Evolutionary conservation across 805 yeast genomes (phyloP).

Genomic region (Pichia phayaonensis): DNA sequence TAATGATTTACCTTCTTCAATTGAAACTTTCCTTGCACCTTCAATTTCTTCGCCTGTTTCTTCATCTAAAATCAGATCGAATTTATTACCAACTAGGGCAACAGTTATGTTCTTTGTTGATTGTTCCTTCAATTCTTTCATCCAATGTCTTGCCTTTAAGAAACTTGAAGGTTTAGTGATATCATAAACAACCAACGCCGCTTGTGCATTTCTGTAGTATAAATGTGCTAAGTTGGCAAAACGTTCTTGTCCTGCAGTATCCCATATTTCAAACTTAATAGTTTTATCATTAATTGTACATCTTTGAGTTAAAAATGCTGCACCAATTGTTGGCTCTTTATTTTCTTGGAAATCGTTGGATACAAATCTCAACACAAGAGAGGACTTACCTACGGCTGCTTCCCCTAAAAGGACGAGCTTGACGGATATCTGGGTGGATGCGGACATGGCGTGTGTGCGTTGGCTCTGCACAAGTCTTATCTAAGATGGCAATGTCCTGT

Average conservation of each 20-base stretch:
- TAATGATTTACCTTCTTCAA: conserved; percentile 77
- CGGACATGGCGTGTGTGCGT: conserved; percentile 13
- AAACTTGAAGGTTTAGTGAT: conserved; percentile 92
- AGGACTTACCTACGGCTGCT: conserved; percentile 96
- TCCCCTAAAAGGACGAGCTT: conserved; percentile 91
- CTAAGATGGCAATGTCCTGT: not conserved
- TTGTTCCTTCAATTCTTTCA: conserved; percentile 89
- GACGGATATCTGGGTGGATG: conserved; percentile 51
- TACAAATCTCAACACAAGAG: conserved; percentile 86
- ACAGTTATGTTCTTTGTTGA: conserved; percentile 87
- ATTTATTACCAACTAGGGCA: conserved; percentile 91
- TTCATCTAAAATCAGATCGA: conserved; percentile 58
- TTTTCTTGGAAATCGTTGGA: conserved; percentile 94
- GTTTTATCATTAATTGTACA: conserved; percentile 81
- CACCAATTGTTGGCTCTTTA: conserved; percentile 97
- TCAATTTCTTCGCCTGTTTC: conserved; percentile 43
- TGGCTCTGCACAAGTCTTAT: not conserved
- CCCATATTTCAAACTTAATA: conserved; percentile 92
- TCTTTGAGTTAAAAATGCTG: conserved; percentile 92
- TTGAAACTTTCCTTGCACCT: conserved; percentile 64
- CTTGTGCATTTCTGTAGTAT: conserved; percentile 96
- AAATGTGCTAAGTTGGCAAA: conserved; percentile 94
- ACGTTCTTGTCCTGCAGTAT: conserved; percentile 97
- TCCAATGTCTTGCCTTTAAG: conserved; percentile 97
- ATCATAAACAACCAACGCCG: conserved; percentile 93